These are phyloP conservation scores for Salvia hispanica DNA, from an alignment of 257 asterid genomes.

Conservation along the genomic window DNA sequence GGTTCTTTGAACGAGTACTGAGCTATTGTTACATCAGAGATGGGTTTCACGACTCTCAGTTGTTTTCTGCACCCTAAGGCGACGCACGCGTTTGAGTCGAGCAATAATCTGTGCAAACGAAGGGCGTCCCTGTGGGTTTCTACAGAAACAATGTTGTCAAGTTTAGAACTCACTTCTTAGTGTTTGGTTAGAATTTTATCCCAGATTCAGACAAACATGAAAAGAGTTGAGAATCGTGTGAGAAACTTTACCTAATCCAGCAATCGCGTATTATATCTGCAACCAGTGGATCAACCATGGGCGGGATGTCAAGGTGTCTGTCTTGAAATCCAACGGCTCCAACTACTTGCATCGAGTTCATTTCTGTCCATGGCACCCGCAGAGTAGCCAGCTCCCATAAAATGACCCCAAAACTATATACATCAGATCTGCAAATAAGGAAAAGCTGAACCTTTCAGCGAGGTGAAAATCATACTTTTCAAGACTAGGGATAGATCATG, in stretches of 20 bases:
- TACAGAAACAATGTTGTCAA: constrained; percentile 39
- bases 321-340: constrained; percentile 99
- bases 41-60: constrained; percentile 41
- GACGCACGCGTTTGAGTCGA: constrained; percentile 74
- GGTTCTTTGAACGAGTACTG: constrained; percentile 42
- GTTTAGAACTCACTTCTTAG: background rate
- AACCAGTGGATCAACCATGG: constrained; percentile 68
- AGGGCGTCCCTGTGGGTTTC: constrained; percentile 79
- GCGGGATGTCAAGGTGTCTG: constrained; percentile 73
- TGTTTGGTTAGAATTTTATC: background rate
- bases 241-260: constrained; percentile 73
- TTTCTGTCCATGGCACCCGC: constrained; percentile 87
- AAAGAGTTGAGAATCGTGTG: background rate
- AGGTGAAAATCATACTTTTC: constrained; percentile 17
- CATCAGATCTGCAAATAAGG: constrained; percentile 74
- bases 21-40: constrained; percentile 40
- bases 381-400: constrained; percentile 95
- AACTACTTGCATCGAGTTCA: constrained; percentile 99
- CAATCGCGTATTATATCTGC: constrained; percentile 78
- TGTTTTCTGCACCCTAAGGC: constrained; percentile 48
- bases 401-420: constrained; percentile 92
- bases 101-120: constrained; percentile 82
- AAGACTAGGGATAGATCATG: constrained; percentile 6
- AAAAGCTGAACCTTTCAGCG: constrained; percentile 13
- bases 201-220: background rate